These are phyloP conservation scores for Sporothrix brasiliensis DNA, from an alignment of 2,329 filamentous ascomycete genomes.

Conservation along the genomic window DNA sequence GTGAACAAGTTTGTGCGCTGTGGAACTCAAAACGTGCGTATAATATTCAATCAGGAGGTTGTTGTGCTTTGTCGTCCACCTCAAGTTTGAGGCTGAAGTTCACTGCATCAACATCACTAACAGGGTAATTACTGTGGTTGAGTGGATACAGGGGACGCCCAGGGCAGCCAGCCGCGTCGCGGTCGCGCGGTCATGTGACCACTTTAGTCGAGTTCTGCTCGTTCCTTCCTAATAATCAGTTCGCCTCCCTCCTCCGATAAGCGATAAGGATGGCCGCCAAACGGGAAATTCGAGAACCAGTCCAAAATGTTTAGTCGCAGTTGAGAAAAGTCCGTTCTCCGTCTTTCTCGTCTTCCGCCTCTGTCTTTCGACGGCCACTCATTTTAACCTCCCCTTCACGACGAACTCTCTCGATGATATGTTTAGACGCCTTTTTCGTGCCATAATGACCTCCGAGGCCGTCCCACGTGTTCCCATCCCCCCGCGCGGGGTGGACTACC, in stretches of 20 bases:
- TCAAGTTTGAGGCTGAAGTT: neutral
- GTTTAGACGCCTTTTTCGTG: constrained; percentile 44
- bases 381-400: neutral
- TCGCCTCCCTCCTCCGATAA: neutral
- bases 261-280: neutral
- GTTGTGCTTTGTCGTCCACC: neutral
- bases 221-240: neutral
- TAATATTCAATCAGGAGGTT: too few relatives aligned
- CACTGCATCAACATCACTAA: neutral
- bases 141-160: constrained; percentile 6
- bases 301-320: constrained; percentile 16
- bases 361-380: neutral
- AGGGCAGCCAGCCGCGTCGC: constrained; percentile 14
- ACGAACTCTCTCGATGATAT: constrained; percentile 29
- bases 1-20: neutral
- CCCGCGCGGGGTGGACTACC: constrained; percentile 85
- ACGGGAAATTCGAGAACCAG: constrained; percentile 17
- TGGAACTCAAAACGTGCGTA: neutral
- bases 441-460: constrained; percentile 60
- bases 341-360: neutral
- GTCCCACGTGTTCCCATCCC: constrained; percentile 79
- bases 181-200: constrained; percentile 25
- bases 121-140: neutral
- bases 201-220: neutral
- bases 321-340: neutral